Percentiles rank a stretch among this genome's conserved stretches.
These are phyloP conservation scores for Nicotiana otophora DNA, from an alignment of 257 asterid genomes.

Conservation along the genomic window DNA sequence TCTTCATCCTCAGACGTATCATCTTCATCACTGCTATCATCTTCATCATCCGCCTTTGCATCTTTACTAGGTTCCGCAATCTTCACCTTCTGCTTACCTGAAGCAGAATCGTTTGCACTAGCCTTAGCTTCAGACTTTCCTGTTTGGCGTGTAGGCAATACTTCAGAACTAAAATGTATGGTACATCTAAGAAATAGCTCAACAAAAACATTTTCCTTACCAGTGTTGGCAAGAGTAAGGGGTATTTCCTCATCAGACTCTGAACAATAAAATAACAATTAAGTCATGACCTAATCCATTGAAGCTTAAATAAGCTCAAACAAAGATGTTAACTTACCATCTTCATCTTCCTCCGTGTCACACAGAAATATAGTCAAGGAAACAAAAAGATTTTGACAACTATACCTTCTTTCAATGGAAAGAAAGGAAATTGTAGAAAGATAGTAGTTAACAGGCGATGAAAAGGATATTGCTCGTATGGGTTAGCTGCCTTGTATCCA, in stretches of 20 bases:
- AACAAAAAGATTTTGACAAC: not conserved
- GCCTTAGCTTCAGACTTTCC: not conserved
- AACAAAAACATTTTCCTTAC: not conserved
- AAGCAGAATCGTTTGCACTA: slow-evolving; percentile 4
- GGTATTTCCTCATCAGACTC: slow-evolving; percentile 2
- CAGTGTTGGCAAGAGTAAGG: not conserved
- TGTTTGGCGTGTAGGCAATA: not conserved
- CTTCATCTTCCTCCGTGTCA: slow-evolving; percentile 6
- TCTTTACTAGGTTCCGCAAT: slow-evolving; percentile 3
- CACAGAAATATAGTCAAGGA: slow-evolving; percentile 9
- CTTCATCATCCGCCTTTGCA: not conserved
- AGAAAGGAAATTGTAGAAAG: not conserved
- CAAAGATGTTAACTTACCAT: not conserved
- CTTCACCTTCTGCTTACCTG: slow-evolving; percentile 9
- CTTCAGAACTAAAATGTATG: not conserved
- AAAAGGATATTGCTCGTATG: slow-evolving; percentile 2
- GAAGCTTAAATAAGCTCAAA: not conserved
- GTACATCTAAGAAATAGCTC: not conserved
- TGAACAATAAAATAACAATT: not conserved
- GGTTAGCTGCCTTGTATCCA: slow-evolving; percentile 14
- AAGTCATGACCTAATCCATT: not conserved
- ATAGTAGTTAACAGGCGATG: not conserved
- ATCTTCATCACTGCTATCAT: slow-evolving; percentile 11
- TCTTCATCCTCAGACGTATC: slow-evolving; percentile 10
- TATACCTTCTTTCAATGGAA: not conserved